Conservation (phyloP, 306 rosid species). For the Heteromeles arbutifolia region DNA sequence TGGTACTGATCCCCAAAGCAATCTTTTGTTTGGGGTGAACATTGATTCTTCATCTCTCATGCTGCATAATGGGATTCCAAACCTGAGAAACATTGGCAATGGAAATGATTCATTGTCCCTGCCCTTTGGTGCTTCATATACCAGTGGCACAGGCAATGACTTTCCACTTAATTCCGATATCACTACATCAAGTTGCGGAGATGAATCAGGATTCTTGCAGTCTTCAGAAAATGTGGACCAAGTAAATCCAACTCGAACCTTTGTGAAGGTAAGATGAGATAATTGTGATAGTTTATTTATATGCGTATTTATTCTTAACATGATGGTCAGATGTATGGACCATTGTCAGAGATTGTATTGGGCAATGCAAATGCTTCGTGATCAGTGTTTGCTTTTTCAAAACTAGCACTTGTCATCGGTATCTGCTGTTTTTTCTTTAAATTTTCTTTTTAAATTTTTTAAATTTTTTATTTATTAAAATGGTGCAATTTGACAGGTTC, state of each 20-base stretch:
- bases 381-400: background rate
- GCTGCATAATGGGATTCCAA: conserved; percentile 59
- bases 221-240: conserved; percentile 56
- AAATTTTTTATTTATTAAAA: background rate
- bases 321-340: background rate
- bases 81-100: conserved; percentile 43
- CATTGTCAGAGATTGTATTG: too few species aligned
- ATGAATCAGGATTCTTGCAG: conserved; percentile 65
- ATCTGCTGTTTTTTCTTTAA: background rate
- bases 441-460: background rate
- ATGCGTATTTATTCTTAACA: background rate
- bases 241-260: conserved; percentile 54
- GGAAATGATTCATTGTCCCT: conserved; percentile 43
- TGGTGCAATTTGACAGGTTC: conserved; percentile 46
- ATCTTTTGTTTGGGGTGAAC: conserved; percentile 79
- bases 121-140: conserved; percentile 53
- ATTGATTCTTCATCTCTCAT: conserved; percentile 75
- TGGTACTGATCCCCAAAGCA: conserved; percentile 62
- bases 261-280: conserved; percentile 56
- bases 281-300: background rate
- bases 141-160: conserved; percentile 44
- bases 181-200: conserved; percentile 51
- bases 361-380: background rate
- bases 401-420: background rate
- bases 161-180: conserved; percentile 54